phyloP scores from a whole-genome alignment of 768 basidiomycete genomes.

The Tephrocybe sp. region DNA sequence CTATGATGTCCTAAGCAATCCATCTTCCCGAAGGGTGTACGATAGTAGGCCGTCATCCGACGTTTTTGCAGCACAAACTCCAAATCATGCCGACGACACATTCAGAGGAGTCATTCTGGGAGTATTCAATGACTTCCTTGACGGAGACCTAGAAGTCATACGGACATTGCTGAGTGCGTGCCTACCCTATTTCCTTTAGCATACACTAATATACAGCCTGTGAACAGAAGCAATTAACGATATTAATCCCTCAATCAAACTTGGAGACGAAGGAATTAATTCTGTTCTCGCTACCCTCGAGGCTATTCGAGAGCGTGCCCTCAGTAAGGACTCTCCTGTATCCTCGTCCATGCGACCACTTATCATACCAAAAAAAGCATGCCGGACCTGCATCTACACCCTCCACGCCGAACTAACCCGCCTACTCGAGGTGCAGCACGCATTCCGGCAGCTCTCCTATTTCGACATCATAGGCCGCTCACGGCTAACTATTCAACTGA shows the following conservation, averaged over 20 bases:
- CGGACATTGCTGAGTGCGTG: constrained; percentile 70
- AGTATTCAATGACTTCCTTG: constrained; percentile 78
- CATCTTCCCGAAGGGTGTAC: constrained; percentile 64
- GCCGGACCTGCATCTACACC: constrained; percentile 72
- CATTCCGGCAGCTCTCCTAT: constrained; percentile 72
- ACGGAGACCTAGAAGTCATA: constrained; percentile 86
- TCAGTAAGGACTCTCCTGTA: constrained; percentile 47
- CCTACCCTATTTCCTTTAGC: background rate
- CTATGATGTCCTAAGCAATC: constrained; percentile 76
- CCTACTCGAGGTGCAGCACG: constrained; percentile 79
- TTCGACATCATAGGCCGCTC: constrained; percentile 75
- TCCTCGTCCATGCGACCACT: background rate
- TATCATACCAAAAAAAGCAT: constrained; percentile 41
- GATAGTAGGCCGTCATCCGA: constrained; percentile 55
- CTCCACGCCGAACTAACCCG: constrained; percentile 71
- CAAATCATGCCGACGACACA: constrained; percentile 72
- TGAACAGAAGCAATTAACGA: constrained; percentile 69
- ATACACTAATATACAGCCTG: background rate
- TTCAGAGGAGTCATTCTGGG: constrained; percentile 70
- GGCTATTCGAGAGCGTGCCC: constrained; percentile 67
- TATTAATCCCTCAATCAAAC: constrained; percentile 71
- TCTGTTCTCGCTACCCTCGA: constrained; percentile 69
- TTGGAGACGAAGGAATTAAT: constrained; percentile 79
- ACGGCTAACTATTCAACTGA: constrained; percentile 72
- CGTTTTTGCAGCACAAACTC: constrained; percentile 50